Conservation (phyloP, 352 stramenopile genomes). For the Globisporangium lucens region DNA sequence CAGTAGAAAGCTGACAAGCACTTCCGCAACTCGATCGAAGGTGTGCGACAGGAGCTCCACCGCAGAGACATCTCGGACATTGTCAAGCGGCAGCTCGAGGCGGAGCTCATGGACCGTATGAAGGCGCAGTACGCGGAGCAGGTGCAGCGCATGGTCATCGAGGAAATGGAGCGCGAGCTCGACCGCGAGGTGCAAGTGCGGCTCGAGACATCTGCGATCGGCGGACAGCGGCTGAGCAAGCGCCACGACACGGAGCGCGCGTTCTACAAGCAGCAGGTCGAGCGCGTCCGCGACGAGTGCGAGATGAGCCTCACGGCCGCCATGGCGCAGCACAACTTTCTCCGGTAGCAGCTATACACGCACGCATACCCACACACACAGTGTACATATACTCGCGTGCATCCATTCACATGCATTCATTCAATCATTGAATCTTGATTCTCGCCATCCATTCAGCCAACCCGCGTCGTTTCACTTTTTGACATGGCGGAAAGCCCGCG, state of each 20-base stretch:
- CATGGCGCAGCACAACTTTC: conserved; percentile 70
- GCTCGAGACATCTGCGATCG: conserved; percentile 41
- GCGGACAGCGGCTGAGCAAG: conserved; percentile 44
- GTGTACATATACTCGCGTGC: not conserved
- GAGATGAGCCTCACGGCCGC: conserved; percentile 58
- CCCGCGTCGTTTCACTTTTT: not conserved
- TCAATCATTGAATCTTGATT: not conserved
- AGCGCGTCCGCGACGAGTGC: conserved; percentile 58
- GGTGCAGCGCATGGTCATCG: conserved; percentile 43
- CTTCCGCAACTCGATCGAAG: conserved; percentile 49
- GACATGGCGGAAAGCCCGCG: not conserved
- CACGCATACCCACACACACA: not conserved
- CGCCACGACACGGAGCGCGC: conserved; percentile 48
- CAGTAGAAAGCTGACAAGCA: conserved; percentile 45
- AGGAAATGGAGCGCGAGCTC: conserved; percentile 66
- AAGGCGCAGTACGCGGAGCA: conserved; percentile 56
- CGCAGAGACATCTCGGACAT: conserved; percentile 35
- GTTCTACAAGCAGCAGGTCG: conserved; percentile 58
- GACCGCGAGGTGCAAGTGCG: conserved; percentile 49
- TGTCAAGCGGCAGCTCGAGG: conserved; percentile 32
- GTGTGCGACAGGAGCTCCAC: conserved; percentile 45
- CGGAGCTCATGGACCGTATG: conserved; percentile 65
- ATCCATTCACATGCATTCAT: not conserved
- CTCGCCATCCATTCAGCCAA: not conserved
- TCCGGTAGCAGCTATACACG: conserved; percentile 32